A percentile compares a stretch with the other conserved stretches of the same genome.
These are phyloP conservation scores for Periconia sp. DNA, from an alignment of 2,329 filamentous ascomycete genomes.

Conservation along the genomic window DNA sequence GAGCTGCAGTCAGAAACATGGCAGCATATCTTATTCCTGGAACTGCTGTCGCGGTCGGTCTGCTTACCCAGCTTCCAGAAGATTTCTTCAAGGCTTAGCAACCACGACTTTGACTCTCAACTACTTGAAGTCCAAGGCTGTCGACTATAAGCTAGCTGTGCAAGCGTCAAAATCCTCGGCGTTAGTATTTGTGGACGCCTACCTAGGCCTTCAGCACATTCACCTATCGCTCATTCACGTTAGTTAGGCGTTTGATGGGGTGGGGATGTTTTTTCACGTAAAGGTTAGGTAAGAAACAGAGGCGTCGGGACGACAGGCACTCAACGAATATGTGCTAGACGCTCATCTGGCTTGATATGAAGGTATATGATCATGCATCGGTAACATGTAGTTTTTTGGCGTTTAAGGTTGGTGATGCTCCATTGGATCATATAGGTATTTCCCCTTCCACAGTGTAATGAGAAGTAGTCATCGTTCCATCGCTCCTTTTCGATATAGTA, in stretches of 20 bases:
- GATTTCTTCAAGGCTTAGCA: not conserved
- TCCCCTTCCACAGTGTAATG: not conserved
- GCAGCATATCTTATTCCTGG: constrained; percentile 6
- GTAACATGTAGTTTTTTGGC: not conserved
- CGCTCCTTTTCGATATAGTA: too few species aligned
- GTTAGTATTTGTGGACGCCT: too few species aligned
- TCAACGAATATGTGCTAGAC: not conserved
- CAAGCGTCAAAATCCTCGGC: not conserved
- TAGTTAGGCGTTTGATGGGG: constrained; percentile 1
- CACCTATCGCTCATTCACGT: not conserved
- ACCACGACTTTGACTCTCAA: not conserved
- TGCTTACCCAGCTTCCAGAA: constrained; percentile 4
- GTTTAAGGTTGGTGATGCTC: not conserved
- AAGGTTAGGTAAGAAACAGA: not conserved
- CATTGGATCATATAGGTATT: not conserved
- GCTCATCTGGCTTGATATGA: not conserved
- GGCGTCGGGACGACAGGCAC: not conserved
- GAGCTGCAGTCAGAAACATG: constrained; percentile 18
- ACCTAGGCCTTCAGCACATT: not conserved
- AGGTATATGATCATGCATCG: not conserved
- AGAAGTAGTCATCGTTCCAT: too few species aligned
- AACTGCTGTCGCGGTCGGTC: constrained; percentile 2
- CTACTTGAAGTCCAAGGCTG: not conserved
- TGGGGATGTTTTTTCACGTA: constrained; percentile 6
- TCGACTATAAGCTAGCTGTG: not conserved